A percentile compares a stretch with the other conserved stretches of the same genome.
phyloP scores from a whole-genome alignment of 2,329 filamentous ascomycete genomes.

The Apiospora hydei region DNA sequence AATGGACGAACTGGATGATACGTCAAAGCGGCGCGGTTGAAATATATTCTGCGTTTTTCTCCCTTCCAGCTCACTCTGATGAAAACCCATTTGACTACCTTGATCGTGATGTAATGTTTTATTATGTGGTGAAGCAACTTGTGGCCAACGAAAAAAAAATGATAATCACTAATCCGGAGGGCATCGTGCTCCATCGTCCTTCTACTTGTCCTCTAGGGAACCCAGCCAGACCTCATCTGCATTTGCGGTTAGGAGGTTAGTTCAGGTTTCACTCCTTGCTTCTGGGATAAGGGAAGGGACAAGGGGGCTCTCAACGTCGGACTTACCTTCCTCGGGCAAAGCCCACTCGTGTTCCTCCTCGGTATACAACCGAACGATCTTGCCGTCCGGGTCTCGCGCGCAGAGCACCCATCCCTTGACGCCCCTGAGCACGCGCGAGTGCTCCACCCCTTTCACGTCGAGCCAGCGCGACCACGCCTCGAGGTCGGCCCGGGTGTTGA shows the following conservation, averaged over 20 bases:
- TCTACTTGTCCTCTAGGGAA: not conserved
- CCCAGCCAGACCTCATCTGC: conserved; percentile 4
- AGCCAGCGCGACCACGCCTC: conserved; percentile 16
- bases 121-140: not conserved
- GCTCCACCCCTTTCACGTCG: not conserved
- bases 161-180: not conserved
- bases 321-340: conserved; percentile 3
- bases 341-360: conserved; percentile 17
- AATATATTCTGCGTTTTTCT: conserved; percentile 8
- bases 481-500: not conserved
- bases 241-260: not conserved
- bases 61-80: not conserved
- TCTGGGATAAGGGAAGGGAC: not conserved
- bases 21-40: not conserved
- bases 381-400: conserved; percentile 5
- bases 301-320: not conserved
- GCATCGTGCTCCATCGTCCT: not conserved
- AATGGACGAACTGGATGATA: conserved; percentile 18
- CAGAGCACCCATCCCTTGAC: conserved; percentile 8
- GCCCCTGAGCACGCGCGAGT: not conserved
- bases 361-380: conserved; percentile 2
- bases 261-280: not conserved
- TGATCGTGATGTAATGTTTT: not conserved
- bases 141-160: not conserved
- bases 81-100: not conserved